A percentile compares a stretch with the other conserved stretches of the same genome.
Conservation (phyloP, 805 yeast genomes). For the Saturnispora diversa region DNA sequence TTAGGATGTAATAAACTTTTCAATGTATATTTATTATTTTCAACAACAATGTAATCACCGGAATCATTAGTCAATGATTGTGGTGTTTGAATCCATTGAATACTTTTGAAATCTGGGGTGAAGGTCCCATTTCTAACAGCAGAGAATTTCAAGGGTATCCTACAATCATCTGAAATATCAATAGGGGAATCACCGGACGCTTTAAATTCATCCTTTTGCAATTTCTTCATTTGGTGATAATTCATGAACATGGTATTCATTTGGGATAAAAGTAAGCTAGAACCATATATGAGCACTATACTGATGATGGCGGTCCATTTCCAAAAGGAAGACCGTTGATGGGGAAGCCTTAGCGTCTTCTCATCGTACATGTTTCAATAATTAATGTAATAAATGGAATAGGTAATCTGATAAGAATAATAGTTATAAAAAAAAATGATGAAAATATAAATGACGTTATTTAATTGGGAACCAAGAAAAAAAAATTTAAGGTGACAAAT, state of each 20-base stretch:
- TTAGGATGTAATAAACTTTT: constrained; percentile 41
- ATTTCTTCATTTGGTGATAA: not conserved
- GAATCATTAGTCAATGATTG: constrained; percentile 44
- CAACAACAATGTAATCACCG: constrained; percentile 56
- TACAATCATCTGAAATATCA: constrained; percentile 5
- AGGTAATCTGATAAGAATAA: not conserved
- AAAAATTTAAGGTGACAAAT: too few species aligned
- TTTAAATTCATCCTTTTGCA: not conserved
- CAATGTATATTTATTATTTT: constrained; percentile 43
- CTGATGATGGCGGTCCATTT: constrained; percentile 4
- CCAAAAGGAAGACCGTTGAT: constrained; percentile 1
- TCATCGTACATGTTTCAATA: not conserved
- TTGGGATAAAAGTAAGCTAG: constrained; percentile 17
- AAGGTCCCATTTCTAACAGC: constrained; percentile 50
- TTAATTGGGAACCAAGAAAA: too few species aligned
- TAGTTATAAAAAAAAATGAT: not conserved
- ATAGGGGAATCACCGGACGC: not conserved
- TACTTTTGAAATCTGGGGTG: constrained; percentile 39
- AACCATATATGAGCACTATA: constrained; percentile 19
- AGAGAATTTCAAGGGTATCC: constrained; percentile 32
- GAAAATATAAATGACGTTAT: too few species aligned
- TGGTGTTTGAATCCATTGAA: constrained; percentile 64
- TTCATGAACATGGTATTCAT: constrained; percentile 6
- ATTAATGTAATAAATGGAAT: not conserved
- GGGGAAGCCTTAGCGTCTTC: not conserved